Percentiles rank a stretch among this genome's conserved stretches.
Evolutionary conservation across 2,329 filamentous ascomycete species (phyloP).

Genomic region (Akanthomyces muscarius): DNA sequence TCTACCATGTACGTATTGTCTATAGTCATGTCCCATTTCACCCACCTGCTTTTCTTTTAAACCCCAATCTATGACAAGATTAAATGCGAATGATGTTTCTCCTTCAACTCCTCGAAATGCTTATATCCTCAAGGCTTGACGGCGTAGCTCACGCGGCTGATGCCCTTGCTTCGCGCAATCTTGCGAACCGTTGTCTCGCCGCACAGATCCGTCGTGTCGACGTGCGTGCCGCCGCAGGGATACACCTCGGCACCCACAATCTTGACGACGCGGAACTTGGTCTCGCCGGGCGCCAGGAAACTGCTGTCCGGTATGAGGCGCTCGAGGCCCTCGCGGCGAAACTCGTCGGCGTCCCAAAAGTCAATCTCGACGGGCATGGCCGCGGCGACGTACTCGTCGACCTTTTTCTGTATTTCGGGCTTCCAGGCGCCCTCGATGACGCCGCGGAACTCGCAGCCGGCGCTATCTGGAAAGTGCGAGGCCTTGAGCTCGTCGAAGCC

Average conservation of each 20-base stretch:
- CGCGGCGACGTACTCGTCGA: slow-evolving; percentile 54
- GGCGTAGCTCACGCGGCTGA: slow-evolving; percentile 53
- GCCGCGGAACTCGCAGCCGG: slow-evolving; percentile 65
- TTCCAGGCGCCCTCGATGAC: slow-evolving; percentile 62
- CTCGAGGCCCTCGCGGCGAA: slow-evolving; percentile 49
- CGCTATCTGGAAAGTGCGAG: slow-evolving; percentile 64
- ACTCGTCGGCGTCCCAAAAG: slow-evolving; percentile 65
- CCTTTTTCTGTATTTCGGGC: slow-evolving; percentile 54
- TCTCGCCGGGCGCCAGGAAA: slow-evolving; percentile 40
- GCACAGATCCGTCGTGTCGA: slow-evolving; percentile 54
- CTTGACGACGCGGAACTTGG: slow-evolving; percentile 62
- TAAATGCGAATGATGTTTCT: neutral
- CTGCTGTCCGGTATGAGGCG: slow-evolving; percentile 50
- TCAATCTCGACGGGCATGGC: slow-evolving; percentile 59
- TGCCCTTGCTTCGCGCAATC: slow-evolving; percentile 61
- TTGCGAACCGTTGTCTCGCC: slow-evolving; percentile 63
- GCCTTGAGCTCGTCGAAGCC: slow-evolving; percentile 66
- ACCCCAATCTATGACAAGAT: neutral
- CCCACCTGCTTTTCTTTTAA: neutral
- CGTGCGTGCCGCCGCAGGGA: slow-evolving; percentile 73
- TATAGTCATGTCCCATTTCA: neutral
- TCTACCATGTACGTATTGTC: neutral
- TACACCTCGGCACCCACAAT: slow-evolving; percentile 67
- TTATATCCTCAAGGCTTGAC: slow-evolving; percentile 1
- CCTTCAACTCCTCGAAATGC: neutral